Conservation (phyloP, 1,284 basidiomycete species). For the Leccinum holopus region DNA sequence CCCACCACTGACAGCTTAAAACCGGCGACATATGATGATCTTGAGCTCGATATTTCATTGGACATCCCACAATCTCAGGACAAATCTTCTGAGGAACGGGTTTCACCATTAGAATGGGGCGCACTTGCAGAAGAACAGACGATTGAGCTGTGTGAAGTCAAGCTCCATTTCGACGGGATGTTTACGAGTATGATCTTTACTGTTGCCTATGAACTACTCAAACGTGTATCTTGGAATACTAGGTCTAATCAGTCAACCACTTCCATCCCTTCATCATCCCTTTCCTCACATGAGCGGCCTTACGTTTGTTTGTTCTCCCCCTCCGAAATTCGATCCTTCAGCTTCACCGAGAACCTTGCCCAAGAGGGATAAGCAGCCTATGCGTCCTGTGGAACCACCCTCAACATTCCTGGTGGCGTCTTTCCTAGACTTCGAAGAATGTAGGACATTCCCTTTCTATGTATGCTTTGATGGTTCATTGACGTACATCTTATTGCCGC, state of each 20-base stretch:
- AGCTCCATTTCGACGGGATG: conserved; percentile 46
- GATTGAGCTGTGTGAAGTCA: conserved; percentile 63
- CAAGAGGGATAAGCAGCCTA: conserved; percentile 30
- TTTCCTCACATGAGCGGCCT: conserved; percentile 43
- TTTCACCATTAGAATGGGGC: conserved; percentile 52
- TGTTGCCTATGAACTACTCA: conserved; percentile 5
- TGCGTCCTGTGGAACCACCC: conserved; percentile 29
- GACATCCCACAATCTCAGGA: conserved; percentile 34
- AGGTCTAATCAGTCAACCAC: conserved; percentile 46
- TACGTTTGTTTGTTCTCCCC: conserved; percentile 45
- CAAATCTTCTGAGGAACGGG: conserved; percentile 30
- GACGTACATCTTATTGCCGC: conserved; percentile 9
- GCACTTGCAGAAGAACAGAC: conserved; percentile 58
- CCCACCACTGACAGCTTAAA: conserved; percentile 37
- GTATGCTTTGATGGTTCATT: not conserved
- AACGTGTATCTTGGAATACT: conserved; percentile 18
- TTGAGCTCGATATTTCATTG: conserved; percentile 46
- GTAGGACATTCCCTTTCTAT: conserved; percentile 39
- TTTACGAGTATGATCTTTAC: conserved; percentile 39
- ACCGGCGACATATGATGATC: conserved; percentile 37
- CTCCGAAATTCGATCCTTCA: conserved; percentile 26
- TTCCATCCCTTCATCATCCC: conserved; percentile 43
- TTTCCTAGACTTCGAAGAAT: conserved; percentile 59
- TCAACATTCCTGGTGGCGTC: conserved; percentile 50
- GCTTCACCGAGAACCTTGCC: conserved; percentile 33